Evolutionary conservation across 441 rosid genomes (phyloP), one percentile per base, ranked within the genome.

Genomic region (Erodium texanum): DNA sequence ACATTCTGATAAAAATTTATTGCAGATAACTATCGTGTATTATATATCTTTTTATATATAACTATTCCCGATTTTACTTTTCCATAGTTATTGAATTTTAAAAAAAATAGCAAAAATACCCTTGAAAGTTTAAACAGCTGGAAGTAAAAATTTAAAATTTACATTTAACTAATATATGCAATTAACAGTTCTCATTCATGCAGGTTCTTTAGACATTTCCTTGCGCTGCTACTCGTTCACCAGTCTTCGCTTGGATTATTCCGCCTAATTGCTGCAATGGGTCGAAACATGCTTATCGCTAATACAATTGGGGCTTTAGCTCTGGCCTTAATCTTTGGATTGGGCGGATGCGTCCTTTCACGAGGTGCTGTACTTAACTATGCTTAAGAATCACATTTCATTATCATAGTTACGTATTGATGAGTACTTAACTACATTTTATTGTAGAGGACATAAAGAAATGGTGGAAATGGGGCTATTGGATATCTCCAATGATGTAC

Each of bases 201-300:
- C 93, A 88, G 98, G 87, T 73, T 92, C 4, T 81, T 92, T 19
- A 88, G 71, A 79, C 96, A 85, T 76, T 88, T 75, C 70, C 6
- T 87, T 41, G 67, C 87, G 29, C 87, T 90, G 2, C 68, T 88
- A 58, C 7, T 80, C 32, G 41, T 83, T 64, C 79, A 79, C 80
- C 96, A 88, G 75, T 83, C 84, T 91, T 83, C 92, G 59, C 83
- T 89, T 41, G 90, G 66, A 18, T 75, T 92, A 34, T 90, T 90
- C 73, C 84, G 93, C 29, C 41, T 74, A 52, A 65, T 90, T 27
- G 97, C 85, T 43, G 84, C 87, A 59, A 14, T 70, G 8, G 90
- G 90, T 66, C 85, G 97, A 77, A 82, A 86, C 70, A 72, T 87
- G 77, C 80, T 86, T 3, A 83, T 90, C 32, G 93, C 97, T 23